These are phyloP conservation scores for Eucalyptus melliodora DNA, from an alignment of 345 rosid genomes.

Conservation along the genomic window DNA sequence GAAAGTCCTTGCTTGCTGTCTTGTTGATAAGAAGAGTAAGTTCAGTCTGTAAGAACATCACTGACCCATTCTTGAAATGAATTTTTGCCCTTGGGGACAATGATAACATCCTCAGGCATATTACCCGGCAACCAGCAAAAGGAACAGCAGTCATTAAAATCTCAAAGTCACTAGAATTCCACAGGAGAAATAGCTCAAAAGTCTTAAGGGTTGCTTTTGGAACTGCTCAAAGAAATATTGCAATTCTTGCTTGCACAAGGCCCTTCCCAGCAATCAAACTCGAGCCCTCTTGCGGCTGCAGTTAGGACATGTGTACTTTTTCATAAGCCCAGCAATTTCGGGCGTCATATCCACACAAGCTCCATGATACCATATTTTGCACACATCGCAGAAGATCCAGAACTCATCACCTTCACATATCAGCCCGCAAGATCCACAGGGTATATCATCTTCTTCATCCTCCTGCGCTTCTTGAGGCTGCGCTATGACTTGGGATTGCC, in stretches of 20 bases:
- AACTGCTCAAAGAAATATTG: not conserved
- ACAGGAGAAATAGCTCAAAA: not conserved
- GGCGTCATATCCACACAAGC: not conserved
- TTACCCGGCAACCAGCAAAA: not conserved
- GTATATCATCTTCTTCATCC: not conserved
- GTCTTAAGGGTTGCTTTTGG: not conserved
- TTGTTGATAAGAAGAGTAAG: not conserved
- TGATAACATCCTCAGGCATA: not conserved
- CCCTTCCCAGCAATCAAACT: not conserved
- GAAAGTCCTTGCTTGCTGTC: not conserved
- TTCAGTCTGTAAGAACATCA: not conserved
- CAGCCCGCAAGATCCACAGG: not conserved
- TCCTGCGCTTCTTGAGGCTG: not conserved
- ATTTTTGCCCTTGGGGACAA: not conserved
- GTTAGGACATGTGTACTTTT: not conserved
- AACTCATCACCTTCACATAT: not conserved
- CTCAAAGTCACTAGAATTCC: not conserved
- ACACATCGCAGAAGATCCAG: not conserved
- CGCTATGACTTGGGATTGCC: not conserved
- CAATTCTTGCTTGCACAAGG: not conserved
- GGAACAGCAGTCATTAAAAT: not conserved
- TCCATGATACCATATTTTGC: not conserved
- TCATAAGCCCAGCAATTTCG: not conserved
- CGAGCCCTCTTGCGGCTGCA: not conserved
- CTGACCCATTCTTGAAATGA: not conserved